A percentile compares a stretch with the other conserved stretches of the same genome.
Evolutionary conservation across 192 early-diverging fungal genomes (phyloP).

Genomic region (Backusella mclennaniae): DNA sequence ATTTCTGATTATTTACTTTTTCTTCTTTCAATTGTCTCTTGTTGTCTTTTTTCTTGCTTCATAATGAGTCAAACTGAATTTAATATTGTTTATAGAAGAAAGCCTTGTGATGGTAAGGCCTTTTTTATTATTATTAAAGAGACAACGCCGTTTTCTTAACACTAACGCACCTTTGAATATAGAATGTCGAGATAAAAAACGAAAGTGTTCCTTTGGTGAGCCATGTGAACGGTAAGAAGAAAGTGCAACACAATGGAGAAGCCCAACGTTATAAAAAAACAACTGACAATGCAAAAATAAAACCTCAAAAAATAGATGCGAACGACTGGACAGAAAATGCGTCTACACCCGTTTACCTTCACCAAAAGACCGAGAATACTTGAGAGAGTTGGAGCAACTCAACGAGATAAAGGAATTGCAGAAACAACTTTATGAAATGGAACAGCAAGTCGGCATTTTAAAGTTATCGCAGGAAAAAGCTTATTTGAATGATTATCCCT

Average conservation of each 20-base stretch:
- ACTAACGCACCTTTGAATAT: neutral
- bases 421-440: neutral
- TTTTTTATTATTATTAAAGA: too few relatives aligned
- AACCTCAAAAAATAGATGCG: constrained; percentile 9
- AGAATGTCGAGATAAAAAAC: constrained; percentile 23
- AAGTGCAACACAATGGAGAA: too few relatives aligned
- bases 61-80: neutral
- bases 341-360: neutral
- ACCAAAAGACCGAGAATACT: constrained; percentile 19
- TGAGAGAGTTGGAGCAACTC: neutral
- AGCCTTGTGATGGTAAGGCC: constrained; percentile 16
- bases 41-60: too few relatives aligned
- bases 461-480: neutral
- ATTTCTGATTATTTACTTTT: neutral
- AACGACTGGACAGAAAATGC: neutral
- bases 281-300: neutral
- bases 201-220: constrained; percentile 7
- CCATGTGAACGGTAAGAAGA: constrained; percentile 21
- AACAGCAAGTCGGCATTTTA: constrained; percentile 3
- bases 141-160: neutral
- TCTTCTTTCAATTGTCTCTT: neutral
- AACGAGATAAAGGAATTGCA: neutral
- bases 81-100: neutral
- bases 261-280: neutral
- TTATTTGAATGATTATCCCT: neutral